A percentile compares a stretch with the other conserved stretches of the same genome.
phyloP scores from a whole-genome alignment of 2,329 filamentous ascomycete species.

The Catunica adiposa region DNA sequence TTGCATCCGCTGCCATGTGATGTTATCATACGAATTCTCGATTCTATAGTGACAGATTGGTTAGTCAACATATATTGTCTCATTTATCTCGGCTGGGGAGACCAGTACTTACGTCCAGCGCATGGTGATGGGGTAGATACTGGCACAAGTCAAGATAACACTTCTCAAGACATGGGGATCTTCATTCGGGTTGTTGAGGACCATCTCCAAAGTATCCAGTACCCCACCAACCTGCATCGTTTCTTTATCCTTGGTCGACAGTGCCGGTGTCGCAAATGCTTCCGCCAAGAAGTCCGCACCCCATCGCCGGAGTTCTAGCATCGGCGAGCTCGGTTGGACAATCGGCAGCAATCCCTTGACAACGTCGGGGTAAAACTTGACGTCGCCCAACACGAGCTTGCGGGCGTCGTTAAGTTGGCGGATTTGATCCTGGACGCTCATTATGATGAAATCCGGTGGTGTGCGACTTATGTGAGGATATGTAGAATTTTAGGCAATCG shows the following conservation, averaged over 20 bases:
- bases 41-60: conserved; percentile 41
- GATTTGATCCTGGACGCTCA: conserved; percentile 58
- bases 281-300: conserved; percentile 91
- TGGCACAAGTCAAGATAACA: conserved; percentile 74
- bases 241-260: conserved; percentile 64
- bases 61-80: too few relatives aligned
- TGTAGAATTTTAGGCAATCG: neutral
- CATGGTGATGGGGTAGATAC: conserved; percentile 83
- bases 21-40: conserved; percentile 64
- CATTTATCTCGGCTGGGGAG: too few relatives aligned
- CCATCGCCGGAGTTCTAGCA: conserved; percentile 80
- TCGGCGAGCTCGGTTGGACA: conserved; percentile 50
- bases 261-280: conserved; percentile 81
- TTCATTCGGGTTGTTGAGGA: conserved; percentile 55
- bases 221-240: conserved; percentile 54
- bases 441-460: neutral
- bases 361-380: conserved; percentile 79
- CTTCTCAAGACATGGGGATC: conserved; percentile 71
- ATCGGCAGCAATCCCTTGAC: conserved; percentile 87
- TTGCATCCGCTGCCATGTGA: conserved; percentile 75
- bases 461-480: neutral
- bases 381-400: conserved; percentile 72
- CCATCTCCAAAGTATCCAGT: conserved; percentile 55
- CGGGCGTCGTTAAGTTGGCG: conserved; percentile 80
- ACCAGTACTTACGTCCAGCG: conserved; percentile 72